phyloP scores from a whole-genome alignment of 441 rosid species.

The Jatropha podagrica region DNA sequence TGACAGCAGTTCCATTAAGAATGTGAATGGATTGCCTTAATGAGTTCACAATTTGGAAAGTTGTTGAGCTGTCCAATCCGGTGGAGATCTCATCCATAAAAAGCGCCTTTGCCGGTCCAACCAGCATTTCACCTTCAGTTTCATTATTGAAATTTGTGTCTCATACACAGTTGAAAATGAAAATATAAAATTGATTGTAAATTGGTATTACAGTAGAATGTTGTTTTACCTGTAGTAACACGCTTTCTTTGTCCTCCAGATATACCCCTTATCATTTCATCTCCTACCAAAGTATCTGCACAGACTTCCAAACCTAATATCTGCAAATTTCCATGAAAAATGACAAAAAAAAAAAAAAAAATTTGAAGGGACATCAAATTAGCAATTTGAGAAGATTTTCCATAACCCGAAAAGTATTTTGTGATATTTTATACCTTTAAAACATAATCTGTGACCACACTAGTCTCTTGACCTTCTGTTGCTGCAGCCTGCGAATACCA shows the following conservation, averaged over 20 bases:
- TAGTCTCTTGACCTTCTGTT: slow-evolving; percentile 59
- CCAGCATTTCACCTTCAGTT: slow-evolving; percentile 76
- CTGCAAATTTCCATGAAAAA: slow-evolving; percentile 29
- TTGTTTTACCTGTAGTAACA: slow-evolving; percentile 65
- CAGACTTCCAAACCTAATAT: slow-evolving; percentile 79
- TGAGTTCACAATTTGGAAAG: slow-evolving; percentile 67
- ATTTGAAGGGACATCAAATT: background rate
- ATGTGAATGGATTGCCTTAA: slow-evolving; percentile 61
- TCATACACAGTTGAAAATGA: background rate
- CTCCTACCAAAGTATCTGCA: slow-evolving; percentile 78
- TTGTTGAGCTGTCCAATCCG: slow-evolving; percentile 80
- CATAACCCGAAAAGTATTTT: background rate
- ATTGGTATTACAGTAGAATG: background rate
- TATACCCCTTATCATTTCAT: slow-evolving; percentile 85
- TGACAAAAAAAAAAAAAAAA: too few relatives aligned
- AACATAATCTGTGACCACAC: slow-evolving; percentile 64
- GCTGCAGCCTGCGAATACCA: slow-evolving; percentile 46
- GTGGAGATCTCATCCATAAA: slow-evolving; percentile 91
- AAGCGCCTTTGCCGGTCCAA: slow-evolving; percentile 65
- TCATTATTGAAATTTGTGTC: background rate
- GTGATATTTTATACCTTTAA: slow-evolving; percentile 36
- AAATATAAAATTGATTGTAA: background rate
- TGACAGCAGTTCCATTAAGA: slow-evolving; percentile 63
- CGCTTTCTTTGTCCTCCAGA: slow-evolving; percentile 94
- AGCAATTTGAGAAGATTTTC: background rate